Conservation (phyloP, 257 asterid genomes). For the Rehmannia glutinosa region DNA sequence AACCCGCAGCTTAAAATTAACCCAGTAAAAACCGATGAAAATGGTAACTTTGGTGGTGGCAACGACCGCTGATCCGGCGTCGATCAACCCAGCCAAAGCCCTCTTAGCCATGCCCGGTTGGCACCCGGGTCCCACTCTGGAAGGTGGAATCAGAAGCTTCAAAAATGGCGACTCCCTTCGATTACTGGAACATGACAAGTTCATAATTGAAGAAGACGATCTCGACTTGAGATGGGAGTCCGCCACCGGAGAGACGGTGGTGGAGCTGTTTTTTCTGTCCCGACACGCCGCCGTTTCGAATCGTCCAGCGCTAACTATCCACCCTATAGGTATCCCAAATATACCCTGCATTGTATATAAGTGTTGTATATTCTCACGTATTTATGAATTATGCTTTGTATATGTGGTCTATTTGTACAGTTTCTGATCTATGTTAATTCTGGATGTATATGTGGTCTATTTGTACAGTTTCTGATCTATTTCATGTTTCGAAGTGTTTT, state of each 20-base stretch:
- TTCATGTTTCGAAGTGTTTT: too few relatives aligned
- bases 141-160: slow-evolving; percentile 58
- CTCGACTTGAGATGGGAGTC: slow-evolving; percentile 81
- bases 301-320: slow-evolving; percentile 85
- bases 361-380: too few relatives aligned
- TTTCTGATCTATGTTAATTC: too few relatives aligned
- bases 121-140: slow-evolving; percentile 54
- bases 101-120: slow-evolving; percentile 79
- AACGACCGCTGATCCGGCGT: slow-evolving; percentile 81
- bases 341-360: neutral
- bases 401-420: too few relatives aligned
- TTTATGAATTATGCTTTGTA: too few relatives aligned
- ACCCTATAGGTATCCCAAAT: slow-evolving; percentile 59
- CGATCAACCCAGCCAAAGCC: slow-evolving; percentile 74
- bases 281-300: slow-evolving; percentile 75
- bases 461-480: too few relatives aligned
- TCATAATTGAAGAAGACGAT: slow-evolving; percentile 67
- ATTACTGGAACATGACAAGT: slow-evolving; percentile 62
- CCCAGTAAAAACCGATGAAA: too few relatives aligned
- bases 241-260: slow-evolving; percentile 63
- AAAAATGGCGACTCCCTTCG: slow-evolving; percentile 48
- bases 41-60: slow-evolving; percentile 91
- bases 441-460: neutral
- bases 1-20: too few relatives aligned
- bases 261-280: slow-evolving; percentile 74